Evolutionary conservation across 2,329 filamentous ascomycete genomes (phyloP).

Genomic region (Hypoxylon sp.): DNA sequence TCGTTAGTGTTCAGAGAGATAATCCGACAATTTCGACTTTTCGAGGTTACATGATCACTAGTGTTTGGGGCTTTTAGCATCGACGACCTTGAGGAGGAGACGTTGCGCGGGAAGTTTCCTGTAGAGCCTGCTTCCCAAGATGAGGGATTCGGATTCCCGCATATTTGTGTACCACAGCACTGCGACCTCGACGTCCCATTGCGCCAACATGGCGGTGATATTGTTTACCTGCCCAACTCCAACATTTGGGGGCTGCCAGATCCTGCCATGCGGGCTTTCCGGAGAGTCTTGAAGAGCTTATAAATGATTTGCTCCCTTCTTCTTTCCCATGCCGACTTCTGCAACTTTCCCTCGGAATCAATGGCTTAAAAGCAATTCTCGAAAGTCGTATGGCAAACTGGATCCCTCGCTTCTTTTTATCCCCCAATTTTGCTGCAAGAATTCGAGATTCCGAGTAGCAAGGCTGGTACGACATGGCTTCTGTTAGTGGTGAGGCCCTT

Average conservation of each 20-base stretch:
- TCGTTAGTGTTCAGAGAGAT: neutral
- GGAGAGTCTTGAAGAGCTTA: neutral
- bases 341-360: too few relatives aligned
- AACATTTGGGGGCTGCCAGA: conserved; percentile 5
- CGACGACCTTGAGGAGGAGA: neutral
- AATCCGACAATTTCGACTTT: neutral
- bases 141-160: conserved; percentile 1
- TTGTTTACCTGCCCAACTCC: neutral
- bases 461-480: neutral
- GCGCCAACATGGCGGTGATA: conserved; percentile 3
- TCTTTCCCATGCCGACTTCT: too few relatives aligned
- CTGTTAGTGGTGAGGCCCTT: conserved; percentile 34
- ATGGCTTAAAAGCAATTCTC: too few relatives aligned
- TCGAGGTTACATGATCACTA: neutral
- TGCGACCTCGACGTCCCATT: neutral
- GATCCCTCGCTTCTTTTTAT: neutral
- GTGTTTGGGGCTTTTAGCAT: neutral
- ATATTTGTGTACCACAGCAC: conserved; percentile 16
- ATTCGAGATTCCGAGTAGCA: neutral
- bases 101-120: neutral
- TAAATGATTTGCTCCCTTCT: too few relatives aligned
- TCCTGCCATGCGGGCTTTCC: neutral
- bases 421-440: neutral
- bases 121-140: too few relatives aligned
- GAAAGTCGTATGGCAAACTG: too few relatives aligned